Conservation (phyloP, 2,329 filamentous ascomycete species). For the Lasiodiplodia hormozganensis region DNA sequence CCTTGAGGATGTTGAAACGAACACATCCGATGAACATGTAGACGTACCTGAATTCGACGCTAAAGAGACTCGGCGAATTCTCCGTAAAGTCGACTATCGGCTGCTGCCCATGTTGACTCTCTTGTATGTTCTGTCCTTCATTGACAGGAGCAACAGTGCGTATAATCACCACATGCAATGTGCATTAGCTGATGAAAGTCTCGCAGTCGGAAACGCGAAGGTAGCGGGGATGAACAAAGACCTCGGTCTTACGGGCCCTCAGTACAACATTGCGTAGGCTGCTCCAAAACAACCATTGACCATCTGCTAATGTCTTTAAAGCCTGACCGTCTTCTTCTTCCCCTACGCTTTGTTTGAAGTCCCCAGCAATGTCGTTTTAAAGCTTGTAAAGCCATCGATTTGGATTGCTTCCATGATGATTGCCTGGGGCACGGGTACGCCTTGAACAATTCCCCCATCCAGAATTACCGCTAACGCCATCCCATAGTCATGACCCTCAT, state of each 20-base stretch:
- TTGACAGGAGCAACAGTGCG: conserved; percentile 47
- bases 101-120: conserved; percentile 41
- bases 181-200: not conserved
- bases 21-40: not conserved
- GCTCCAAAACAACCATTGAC: not conserved
- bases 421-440: conserved; percentile 45
- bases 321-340: conserved; percentile 12
- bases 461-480: too few species aligned
- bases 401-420: conserved; percentile 50
- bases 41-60: not conserved
- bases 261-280: conserved; percentile 64
- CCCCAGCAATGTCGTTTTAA: conserved; percentile 65
- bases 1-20: not conserved
- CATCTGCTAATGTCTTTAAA: not conserved
- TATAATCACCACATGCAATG: not conserved
- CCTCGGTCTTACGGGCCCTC: conserved; percentile 53
- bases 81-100: conserved; percentile 36
- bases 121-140: conserved; percentile 48
- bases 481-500: conserved; percentile 48
- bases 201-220: conserved; percentile 50
- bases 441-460: not conserved
- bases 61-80: conserved; percentile 34
- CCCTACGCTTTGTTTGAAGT: conserved; percentile 36
- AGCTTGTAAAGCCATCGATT: conserved; percentile 55
- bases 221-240: conserved; percentile 40